Evolutionary conservation across 2,329 filamentous ascomycete genomes (phyloP).

Genomic region (Trichothecium sympodiale): DNA sequence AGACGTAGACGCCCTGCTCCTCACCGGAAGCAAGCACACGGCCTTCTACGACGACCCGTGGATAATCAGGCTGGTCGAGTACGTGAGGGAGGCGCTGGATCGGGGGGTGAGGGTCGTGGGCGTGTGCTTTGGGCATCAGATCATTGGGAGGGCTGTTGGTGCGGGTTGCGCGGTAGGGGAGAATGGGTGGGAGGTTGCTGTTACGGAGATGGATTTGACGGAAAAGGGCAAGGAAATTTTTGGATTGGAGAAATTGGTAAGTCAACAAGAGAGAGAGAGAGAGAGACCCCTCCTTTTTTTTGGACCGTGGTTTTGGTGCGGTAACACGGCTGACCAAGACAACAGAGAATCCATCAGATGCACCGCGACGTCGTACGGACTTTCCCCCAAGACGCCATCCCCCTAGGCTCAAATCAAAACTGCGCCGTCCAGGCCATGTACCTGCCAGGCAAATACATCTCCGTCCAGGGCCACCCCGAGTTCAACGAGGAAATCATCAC

Average conservation of each 20-base stretch:
- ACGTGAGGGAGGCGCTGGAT: slow-evolving; percentile 19
- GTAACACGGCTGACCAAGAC: background rate
- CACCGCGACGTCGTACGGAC: slow-evolving; percentile 32
- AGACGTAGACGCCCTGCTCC: background rate
- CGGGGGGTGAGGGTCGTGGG: slow-evolving; percentile 30
- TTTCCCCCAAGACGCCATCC: slow-evolving; percentile 25
- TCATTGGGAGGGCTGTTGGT: slow-evolving; percentile 30
- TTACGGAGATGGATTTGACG: slow-evolving; percentile 27
- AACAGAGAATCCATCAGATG: slow-evolving; percentile 29
- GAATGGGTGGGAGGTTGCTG: slow-evolving; percentile 33
- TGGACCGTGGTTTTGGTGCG: too few species aligned
- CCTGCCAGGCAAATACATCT: slow-evolving; percentile 23
- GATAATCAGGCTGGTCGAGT: slow-evolving; percentile 31
- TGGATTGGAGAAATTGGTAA: slow-evolving; percentile 20
- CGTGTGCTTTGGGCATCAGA: slow-evolving; percentile 38
- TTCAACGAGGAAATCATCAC: slow-evolving; percentile 28
- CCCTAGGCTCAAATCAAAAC: slow-evolving; percentile 27
- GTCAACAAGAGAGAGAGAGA: too few species aligned
- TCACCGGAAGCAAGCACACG: slow-evolving; percentile 17
- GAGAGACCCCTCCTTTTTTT: too few species aligned
- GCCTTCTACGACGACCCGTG: slow-evolving; percentile 31
- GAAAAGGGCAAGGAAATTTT: slow-evolving; percentile 28
- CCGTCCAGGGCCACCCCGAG: slow-evolving; percentile 37
- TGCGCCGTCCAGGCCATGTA: slow-evolving; percentile 34
- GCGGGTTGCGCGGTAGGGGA: slow-evolving; percentile 24